A percentile compares a stretch with the other conserved stretches of the same genome.
These are phyloP conservation scores for Pyricularia sp. DNA, from an alignment of 2,329 filamentous ascomycete species.

Conservation along the genomic window DNA sequence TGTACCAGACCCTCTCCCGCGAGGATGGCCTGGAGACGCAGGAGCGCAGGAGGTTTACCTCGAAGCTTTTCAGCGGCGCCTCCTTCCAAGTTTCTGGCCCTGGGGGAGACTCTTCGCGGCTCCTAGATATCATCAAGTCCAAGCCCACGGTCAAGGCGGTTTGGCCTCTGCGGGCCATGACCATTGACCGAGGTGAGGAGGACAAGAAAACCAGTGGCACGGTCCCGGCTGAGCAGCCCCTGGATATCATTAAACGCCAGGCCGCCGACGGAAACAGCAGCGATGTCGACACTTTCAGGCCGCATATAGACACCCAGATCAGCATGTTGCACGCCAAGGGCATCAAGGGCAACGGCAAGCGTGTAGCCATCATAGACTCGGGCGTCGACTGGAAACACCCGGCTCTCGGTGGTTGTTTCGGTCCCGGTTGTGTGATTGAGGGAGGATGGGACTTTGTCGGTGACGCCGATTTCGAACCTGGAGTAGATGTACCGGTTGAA, in stretches of 20 bases:
- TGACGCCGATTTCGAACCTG: slow-evolving; percentile 6
- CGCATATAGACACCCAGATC: slow-evolving; percentile 11
- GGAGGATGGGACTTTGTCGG: slow-evolving; percentile 16
- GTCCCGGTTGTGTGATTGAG: slow-evolving; percentile 13
- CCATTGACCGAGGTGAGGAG: neutral
- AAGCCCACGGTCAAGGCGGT: neutral
- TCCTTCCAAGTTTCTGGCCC: slow-evolving; percentile 3
- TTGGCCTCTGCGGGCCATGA: neutral
- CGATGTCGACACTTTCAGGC: slow-evolving; percentile 2
- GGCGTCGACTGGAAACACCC: slow-evolving; percentile 10
- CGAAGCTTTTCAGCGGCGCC: slow-evolving; percentile 1
- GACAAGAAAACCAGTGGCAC: neutral
- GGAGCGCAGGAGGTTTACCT: neutral
- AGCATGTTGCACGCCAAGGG: slow-evolving; percentile 10
- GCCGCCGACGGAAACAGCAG: neutral
- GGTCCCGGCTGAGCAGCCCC: neutral
- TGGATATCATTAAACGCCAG: neutral
- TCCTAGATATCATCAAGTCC: neutral
- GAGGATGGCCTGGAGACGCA: neutral
- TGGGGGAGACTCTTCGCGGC: neutral
- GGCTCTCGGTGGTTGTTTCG: slow-evolving; percentile 18
- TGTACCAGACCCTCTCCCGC: neutral
- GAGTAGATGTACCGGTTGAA: slow-evolving; percentile 1
- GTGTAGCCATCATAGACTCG: slow-evolving; percentile 11
- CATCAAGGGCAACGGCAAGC: slow-evolving; percentile 10